A percentile compares a stretch with the other conserved stretches of the same genome.
These are phyloP conservation scores for Aspergillus sp. DNA, from an alignment of 2,329 filamentous ascomycete genomes.

Conservation along the genomic window DNA sequence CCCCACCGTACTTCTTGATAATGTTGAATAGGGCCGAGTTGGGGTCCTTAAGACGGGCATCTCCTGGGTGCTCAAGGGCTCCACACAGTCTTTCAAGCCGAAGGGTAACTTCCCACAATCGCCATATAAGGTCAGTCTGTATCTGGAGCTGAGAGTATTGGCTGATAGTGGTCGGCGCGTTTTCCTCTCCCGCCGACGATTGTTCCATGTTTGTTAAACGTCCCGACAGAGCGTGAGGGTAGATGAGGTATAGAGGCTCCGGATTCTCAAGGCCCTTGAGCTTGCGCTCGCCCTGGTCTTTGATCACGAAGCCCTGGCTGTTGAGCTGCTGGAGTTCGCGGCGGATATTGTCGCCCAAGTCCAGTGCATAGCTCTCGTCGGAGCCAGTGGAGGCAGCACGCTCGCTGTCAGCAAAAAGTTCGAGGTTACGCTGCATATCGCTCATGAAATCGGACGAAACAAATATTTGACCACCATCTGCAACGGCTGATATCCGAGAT, in stretches of 20 bases:
- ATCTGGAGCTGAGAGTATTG: constrained; percentile 69
- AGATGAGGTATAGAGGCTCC: constrained; percentile 92
- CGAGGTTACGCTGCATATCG: constrained; percentile 87
- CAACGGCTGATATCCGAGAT: constrained; percentile 87
- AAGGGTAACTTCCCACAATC: constrained; percentile 83
- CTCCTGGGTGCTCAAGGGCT: constrained; percentile 70
- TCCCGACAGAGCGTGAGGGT: constrained; percentile 82
- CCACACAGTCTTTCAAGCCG: constrained; percentile 92
- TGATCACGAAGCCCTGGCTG: constrained; percentile 92
- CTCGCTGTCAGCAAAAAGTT: constrained; percentile 85
- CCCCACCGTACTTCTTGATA: constrained; percentile 70
- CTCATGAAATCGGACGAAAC: constrained; percentile 97
- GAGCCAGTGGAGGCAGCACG: constrained; percentile 66
- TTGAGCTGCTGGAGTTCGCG: constrained; percentile 84
- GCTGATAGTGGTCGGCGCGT: constrained; percentile 56
- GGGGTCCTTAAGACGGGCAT: constrained; percentile 68
- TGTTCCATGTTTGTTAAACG: constrained; percentile 55
- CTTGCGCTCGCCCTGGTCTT: constrained; percentile 92
- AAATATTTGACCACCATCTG: constrained; percentile 94
- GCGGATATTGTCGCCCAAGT: constrained; percentile 75
- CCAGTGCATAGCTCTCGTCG: constrained; percentile 74
- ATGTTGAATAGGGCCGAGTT: constrained; percentile 80
- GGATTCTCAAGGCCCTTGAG: constrained; percentile 97
- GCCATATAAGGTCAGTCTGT: constrained; percentile 83
- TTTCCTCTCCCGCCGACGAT: constrained; percentile 45